Percentiles rank a stretch among this genome's conserved stretches.
These are phyloP conservation scores for Saccharomycopsis sp. DNA, from an alignment of 805 yeast species.

Conservation along the genomic window DNA sequence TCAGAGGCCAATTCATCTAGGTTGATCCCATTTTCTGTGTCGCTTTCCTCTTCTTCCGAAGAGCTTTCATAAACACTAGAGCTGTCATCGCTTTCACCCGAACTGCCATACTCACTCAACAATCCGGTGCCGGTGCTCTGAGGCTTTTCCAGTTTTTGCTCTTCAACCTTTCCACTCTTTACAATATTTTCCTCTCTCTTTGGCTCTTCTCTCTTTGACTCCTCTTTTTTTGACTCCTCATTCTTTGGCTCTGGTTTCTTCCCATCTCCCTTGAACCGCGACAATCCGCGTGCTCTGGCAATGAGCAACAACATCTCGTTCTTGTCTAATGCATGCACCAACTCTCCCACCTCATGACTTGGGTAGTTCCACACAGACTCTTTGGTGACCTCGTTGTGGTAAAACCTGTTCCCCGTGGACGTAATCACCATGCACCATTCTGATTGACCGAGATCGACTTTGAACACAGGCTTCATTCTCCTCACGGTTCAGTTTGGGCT, in stretches of 20 bases:
- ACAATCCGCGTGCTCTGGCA: slow-evolving; percentile 33
- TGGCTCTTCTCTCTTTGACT: slow-evolving; percentile 4
- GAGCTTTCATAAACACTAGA: slow-evolving; percentile 4
- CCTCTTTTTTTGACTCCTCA: slow-evolving; percentile 14
- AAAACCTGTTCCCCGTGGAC: slow-evolving; percentile 35
- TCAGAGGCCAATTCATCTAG: slow-evolving; percentile 21
- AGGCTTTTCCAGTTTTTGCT: background rate
- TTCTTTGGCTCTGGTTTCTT: slow-evolving; percentile 1
- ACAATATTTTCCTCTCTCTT: background rate
- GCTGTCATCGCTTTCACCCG: slow-evolving; percentile 1
- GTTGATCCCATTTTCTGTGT: slow-evolving; percentile 23
- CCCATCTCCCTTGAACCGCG: slow-evolving; percentile 1
- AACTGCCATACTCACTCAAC: slow-evolving; percentile 1
- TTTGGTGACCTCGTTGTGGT: slow-evolving; percentile 26
- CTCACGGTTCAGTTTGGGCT: no score
- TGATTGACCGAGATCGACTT: slow-evolving; percentile 7
- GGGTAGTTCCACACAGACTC: slow-evolving; percentile 30
- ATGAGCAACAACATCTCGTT: slow-evolving; percentile 26
- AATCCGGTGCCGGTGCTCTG: background rate
- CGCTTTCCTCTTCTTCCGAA: slow-evolving; percentile 18
- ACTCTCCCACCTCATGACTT: slow-evolving; percentile 21
- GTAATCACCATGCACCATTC: slow-evolving; percentile 38
- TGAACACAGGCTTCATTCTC: slow-evolving; percentile 12
- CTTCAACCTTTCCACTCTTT: background rate
- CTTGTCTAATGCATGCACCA: slow-evolving; percentile 16